Percentiles rank a stretch among this genome's conserved stretches.
These are phyloP conservation scores for Pyrenophora tritici-repentis DNA, from an alignment of 2,329 filamentous ascomycete species.

Conservation along the genomic window DNA sequence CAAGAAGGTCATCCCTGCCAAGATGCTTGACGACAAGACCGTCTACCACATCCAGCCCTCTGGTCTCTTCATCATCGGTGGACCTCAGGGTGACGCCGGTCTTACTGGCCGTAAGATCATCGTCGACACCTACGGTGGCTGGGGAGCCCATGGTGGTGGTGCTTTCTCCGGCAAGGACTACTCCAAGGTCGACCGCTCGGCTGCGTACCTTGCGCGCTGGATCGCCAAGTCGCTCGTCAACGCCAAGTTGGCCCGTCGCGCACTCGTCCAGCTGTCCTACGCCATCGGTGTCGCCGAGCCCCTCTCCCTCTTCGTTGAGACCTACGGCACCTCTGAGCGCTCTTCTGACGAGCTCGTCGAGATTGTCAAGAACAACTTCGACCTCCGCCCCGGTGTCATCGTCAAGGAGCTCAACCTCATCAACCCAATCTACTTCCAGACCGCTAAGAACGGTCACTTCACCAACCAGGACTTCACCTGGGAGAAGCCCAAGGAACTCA, in stretches of 20 bases:
- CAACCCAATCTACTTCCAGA: constrained; percentile 97
- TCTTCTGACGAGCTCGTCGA: constrained; percentile 89
- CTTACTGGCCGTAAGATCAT: constrained; percentile 99
- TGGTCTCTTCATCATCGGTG: constrained; percentile 98
- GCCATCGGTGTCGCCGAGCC: constrained; percentile 99
- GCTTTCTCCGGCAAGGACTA: constrained; percentile 99
- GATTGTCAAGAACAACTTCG: constrained; percentile 96
- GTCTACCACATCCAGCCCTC: constrained; percentile 99
- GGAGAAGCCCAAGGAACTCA: constrained; percentile 97
- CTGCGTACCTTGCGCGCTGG: constrained; percentile 96
- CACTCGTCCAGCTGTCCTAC: constrained; percentile 97
- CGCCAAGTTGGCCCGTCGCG: constrained; percentile 86
- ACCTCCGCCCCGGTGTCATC: constrained; percentile 96
- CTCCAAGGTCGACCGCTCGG: constrained; percentile 99
- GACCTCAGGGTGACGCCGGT: constrained; percentile 97
- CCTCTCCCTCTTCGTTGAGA: constrained; percentile 96
- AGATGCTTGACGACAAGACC: constrained; percentile 91
- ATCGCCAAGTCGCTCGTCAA: constrained; percentile 97
- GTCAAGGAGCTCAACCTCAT: constrained; percentile 94
- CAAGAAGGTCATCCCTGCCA: constrained; percentile 87
- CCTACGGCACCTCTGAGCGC: constrained; percentile 92
- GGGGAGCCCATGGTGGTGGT: constrained; percentile 99
- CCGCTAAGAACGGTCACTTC: constrained; percentile 99
- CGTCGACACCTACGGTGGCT: constrained; percentile 99
- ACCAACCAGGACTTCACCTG: constrained; percentile 97